phyloP scores from a whole-genome alignment of 768 basidiomycete genomes.

The Pleurotus sapidus region DNA sequence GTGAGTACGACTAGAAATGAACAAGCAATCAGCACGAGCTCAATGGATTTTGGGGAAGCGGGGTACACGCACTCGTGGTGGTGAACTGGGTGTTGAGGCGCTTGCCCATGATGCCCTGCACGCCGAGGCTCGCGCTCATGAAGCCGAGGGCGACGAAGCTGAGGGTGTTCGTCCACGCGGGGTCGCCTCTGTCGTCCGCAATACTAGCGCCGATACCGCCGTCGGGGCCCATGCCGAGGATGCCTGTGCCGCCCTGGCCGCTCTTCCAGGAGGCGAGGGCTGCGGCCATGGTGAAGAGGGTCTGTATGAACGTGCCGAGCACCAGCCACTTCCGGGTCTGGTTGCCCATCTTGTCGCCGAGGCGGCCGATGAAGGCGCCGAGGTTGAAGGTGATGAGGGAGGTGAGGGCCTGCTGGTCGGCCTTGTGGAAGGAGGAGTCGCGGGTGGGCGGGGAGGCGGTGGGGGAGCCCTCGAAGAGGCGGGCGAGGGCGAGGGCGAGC shows the following conservation, averaged over 20 bases:
- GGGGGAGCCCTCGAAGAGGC: conserved; percentile 60
- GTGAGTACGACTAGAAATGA: conserved; percentile 66
- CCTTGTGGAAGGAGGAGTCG: conserved; percentile 65
- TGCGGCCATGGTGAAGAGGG: conserved; percentile 70
- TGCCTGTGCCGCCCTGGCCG: conserved; percentile 30
- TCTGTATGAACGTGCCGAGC: conserved; percentile 68
- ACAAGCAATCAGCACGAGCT: background rate
- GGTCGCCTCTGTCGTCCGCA: conserved; percentile 51
- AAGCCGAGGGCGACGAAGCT: conserved; percentile 75
- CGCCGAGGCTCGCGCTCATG: conserved; percentile 77
- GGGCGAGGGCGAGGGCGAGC: conserved; percentile 77
- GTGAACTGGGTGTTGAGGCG: conserved; percentile 76
- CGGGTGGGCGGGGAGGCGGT: conserved; percentile 33
- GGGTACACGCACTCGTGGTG: conserved; percentile 57
- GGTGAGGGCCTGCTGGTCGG: conserved; percentile 82
- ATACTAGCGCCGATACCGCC: conserved; percentile 28
- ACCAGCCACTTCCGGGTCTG: conserved; percentile 76
- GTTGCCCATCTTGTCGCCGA: conserved; percentile 80
- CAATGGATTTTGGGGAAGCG: no score
- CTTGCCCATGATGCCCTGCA: conserved; percentile 87
- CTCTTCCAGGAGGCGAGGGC: conserved; percentile 74
- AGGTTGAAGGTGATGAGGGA: conserved; percentile 76
- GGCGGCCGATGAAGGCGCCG: conserved; percentile 75
- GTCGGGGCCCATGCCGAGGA: no score
- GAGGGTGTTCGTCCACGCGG: conserved; percentile 65